A percentile compares a stretch with the other conserved stretches of the same genome.
Conservation (phyloP, 768 basidiomycete genomes). For the Boletus sensibilis region DNA sequence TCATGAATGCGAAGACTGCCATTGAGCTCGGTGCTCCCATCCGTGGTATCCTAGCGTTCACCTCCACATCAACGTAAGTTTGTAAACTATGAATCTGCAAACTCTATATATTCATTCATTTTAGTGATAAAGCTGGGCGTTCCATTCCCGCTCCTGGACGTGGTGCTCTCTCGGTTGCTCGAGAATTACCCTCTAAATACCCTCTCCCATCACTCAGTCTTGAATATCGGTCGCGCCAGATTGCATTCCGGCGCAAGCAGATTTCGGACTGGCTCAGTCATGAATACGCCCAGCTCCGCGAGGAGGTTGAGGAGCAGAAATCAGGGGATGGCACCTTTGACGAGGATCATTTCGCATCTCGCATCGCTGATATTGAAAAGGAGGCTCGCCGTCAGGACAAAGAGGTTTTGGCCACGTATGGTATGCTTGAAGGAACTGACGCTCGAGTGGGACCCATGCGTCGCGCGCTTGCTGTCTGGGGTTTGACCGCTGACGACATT, state of each 20-base stretch:
- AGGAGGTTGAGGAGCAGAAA: constrained; percentile 68
- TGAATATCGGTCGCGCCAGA: constrained; percentile 89
- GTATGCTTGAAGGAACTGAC: constrained; percentile 90
- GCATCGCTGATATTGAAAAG: constrained; percentile 81
- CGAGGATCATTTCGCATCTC: constrained; percentile 69
- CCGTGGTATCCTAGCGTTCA: constrained; percentile 91
- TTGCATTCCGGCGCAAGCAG: constrained; percentile 92
- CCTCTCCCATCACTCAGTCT: constrained; percentile 80
- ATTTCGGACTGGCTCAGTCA: constrained; percentile 93
- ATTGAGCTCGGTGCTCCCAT: constrained; percentile 92
- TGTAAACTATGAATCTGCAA: neutral
- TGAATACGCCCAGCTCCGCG: constrained; percentile 81
- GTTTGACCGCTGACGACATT: constrained; percentile 88
- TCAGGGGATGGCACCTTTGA: constrained; percentile 49
- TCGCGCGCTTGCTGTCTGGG: constrained; percentile 96
- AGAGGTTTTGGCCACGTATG: constrained; percentile 89
- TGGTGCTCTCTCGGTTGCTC: constrained; percentile 86
- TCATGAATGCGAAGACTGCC: constrained; percentile 97
- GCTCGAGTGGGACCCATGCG: constrained; percentile 87
- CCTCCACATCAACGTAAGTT: constrained; percentile 90
- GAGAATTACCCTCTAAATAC: constrained; percentile 77
- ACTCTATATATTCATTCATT: constrained; percentile 4
- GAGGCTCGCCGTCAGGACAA: constrained; percentile 92
- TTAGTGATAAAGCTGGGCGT: constrained; percentile 95
- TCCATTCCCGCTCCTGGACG: constrained; percentile 96